A percentile compares a stretch with the other conserved stretches of the same genome.
Evolutionary conservation across 108 stramenopile genomes (phyloP).

Genomic region (Skeletonema costatum): DNA sequence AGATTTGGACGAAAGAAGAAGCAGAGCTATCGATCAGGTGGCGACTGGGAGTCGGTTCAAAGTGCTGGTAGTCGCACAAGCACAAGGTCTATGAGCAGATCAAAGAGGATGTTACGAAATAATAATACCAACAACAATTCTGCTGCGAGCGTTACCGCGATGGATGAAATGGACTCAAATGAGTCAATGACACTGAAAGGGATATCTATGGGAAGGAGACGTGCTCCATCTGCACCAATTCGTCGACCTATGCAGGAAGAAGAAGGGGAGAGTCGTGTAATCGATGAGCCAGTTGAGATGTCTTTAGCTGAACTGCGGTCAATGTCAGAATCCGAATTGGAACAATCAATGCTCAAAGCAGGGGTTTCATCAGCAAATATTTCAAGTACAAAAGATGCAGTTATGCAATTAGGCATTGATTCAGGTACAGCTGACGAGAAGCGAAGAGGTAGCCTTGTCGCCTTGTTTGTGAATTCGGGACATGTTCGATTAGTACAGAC

Average conservation of each 20-base stretch:
- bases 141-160: conserved; percentile 7
- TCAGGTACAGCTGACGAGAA: conserved; percentile 4
- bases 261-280: not conserved
- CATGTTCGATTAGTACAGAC: conserved; percentile 25
- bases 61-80: conserved; percentile 1
- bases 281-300: conserved; percentile 24
- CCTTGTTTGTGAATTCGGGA: conserved; percentile 38
- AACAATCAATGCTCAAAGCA: conserved; percentile 18
- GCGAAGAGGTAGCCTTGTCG: conserved; percentile 19
- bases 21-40: not conserved
- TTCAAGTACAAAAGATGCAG: not conserved
- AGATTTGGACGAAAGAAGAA: conserved; percentile 1
- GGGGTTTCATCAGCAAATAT: conserved; percentile 27
- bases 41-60: not conserved
- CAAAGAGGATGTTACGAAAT: not conserved
- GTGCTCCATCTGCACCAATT: conserved; percentile 17
- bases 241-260: not conserved
- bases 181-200: conserved; percentile 14
- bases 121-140: not conserved
- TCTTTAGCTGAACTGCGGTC: conserved; percentile 33
- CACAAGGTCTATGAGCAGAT: not conserved
- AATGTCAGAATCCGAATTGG: conserved; percentile 27
- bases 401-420: not conserved
- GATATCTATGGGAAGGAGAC: conserved; percentile 2
- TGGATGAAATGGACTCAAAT: conserved; percentile 23